Base-by-base conservation (phyloP, 2,329 filamentous ascomycete genomes). In the Trichophyton schoenleinii region DNA sequence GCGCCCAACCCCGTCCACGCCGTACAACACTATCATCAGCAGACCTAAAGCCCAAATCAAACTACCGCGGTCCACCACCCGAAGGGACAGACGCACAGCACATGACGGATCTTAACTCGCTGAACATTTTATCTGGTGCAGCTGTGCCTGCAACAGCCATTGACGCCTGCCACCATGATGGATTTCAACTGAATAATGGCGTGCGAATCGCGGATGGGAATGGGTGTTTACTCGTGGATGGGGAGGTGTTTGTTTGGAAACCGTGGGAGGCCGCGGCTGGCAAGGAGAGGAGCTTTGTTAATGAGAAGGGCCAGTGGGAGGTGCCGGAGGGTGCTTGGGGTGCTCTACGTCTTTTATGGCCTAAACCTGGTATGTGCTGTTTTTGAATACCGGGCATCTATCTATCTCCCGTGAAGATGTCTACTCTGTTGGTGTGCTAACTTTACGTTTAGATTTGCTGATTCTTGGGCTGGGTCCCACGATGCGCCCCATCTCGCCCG, bases 161-260 rank as follows among this genome's bases (percentile, higher is more conserved):
- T 53, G 91, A 96, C 68, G 85, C 87, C 4, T 95, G 89, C 75
- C 83, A 88, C 63, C 77, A 81, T 63, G 86, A 92, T 68, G 94
- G 94, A 1, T 99, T 99, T 73, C 84, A 87, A 65, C 79, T 99
- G 53, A 88, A 94, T 74, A 95, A 86, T 68, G 91, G 91, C 9
- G 77, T 88, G 41, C 85, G 83, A 60, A 83, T 95, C 34, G 76
- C 78, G 1, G 83, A 83, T 53, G 86, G 87, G 0, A 80, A 83
- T 59, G 92, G 90, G 0, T 82, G 91, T 28, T 71, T 99, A 64
- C 80, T 99, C 3, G 81, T 96, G 1, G 87, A 85, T 46, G 92
- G 92, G 4, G 91, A 97, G 74, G 91, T 87, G 0, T 97, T 96
- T 72, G 76, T 80, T 58, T 99, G 94, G 94, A 79, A 83, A 70